Conservation (phyloP, 1,284 basidiomycete genomes). For the Chalciporus sp. region DNA sequence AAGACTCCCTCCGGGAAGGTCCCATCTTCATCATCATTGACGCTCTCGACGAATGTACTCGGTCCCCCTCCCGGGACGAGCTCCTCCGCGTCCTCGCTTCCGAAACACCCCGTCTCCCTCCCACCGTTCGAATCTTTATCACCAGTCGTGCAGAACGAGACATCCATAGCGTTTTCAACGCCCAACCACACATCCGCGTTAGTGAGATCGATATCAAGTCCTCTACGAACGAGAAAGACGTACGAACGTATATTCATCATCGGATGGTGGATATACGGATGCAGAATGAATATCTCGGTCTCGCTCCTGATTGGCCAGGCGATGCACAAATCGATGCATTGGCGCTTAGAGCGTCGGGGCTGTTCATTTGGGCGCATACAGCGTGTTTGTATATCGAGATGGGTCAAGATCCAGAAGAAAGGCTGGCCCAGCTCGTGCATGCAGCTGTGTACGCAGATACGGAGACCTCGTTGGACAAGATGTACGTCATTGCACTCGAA, state of each 20-base stretch:
- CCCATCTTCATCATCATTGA: conserved; percentile 37
- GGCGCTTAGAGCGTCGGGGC: conserved; percentile 28
- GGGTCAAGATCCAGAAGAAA: conserved; percentile 34
- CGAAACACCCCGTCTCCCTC: conserved; percentile 25
- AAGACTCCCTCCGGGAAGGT: conserved; percentile 25
- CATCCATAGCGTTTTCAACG: conserved; percentile 20
- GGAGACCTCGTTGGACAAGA: conserved; percentile 32
- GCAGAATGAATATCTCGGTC: conserved; percentile 25
- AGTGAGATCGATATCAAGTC: conserved; percentile 33
- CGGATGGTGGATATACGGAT: conserved; percentile 26
- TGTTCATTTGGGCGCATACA: conserved; percentile 41
- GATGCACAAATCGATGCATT: conserved; percentile 18
- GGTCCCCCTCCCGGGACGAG: conserved; percentile 25
- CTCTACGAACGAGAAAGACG: conserved; percentile 26
- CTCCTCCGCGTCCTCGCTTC: conserved; percentile 27
- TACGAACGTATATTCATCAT: conserved; percentile 33
- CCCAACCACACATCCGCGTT: conserved; percentile 14
- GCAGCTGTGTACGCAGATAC: conserved; percentile 26
- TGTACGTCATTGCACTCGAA: conserved; percentile 36
- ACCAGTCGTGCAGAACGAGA: conserved; percentile 36
- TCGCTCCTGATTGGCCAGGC: conserved; percentile 36
- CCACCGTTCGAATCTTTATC: conserved; percentile 32
- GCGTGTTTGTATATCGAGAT: conserved; percentile 35
- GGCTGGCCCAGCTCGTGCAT: conserved; percentile 29
- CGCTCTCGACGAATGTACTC: conserved; percentile 36